A percentile compares a stretch with the other conserved stretches of the same genome.
Conservation (phyloP, 768 basidiomycete genomes). For the Trametes elegans region DNA sequence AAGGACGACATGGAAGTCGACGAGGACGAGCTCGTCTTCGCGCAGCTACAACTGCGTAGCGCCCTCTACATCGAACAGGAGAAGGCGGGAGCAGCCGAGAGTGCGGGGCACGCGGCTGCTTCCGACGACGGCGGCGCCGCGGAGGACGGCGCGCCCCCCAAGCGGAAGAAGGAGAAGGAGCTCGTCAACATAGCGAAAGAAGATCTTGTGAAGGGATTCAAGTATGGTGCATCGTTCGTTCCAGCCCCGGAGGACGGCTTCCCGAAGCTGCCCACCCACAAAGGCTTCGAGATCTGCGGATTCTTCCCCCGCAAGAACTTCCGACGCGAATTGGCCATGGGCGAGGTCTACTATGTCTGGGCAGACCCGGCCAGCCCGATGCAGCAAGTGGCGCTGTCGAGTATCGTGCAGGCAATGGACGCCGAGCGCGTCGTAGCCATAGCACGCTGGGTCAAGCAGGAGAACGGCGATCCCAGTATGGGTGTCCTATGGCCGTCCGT, state of each 20-base stretch:
- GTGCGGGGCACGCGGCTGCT: conserved; percentile 10
- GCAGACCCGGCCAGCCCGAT: conserved; percentile 62
- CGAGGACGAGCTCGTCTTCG: conserved; percentile 44
- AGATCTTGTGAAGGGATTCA: conserved; percentile 77
- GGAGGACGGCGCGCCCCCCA: conserved; percentile 30
- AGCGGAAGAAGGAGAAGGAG: too few relatives aligned
- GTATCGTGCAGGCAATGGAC: conserved; percentile 80
- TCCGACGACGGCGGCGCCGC: conserved; percentile 33
- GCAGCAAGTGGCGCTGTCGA: conserved; percentile 83
- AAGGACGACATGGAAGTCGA: conserved; percentile 23
- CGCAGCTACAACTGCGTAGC: conserved; percentile 41
- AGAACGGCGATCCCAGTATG: conserved; percentile 81
- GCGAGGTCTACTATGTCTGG: conserved; percentile 86
- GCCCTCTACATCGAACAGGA: conserved; percentile 59
- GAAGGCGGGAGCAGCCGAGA: conserved; percentile 33
- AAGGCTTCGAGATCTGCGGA: conserved; percentile 85
- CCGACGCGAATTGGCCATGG: conserved; percentile 78
- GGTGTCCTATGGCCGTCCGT: conserved; percentile 67
- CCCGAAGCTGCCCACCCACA: conserved; percentile 64
- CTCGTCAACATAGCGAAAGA: conserved; percentile 70
- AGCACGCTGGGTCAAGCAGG: conserved; percentile 75
- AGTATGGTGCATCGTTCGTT: conserved; percentile 86
- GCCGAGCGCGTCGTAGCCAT: conserved; percentile 69
- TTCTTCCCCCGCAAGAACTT: conserved; percentile 75
- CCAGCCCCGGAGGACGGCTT: conserved; percentile 88